A percentile compares a stretch with the other conserved stretches of the same genome.
These are phyloP conservation scores for Mortierella sp. DNA, from an alignment of 371 early-diverging fungal species.

Conservation along the genomic window DNA sequence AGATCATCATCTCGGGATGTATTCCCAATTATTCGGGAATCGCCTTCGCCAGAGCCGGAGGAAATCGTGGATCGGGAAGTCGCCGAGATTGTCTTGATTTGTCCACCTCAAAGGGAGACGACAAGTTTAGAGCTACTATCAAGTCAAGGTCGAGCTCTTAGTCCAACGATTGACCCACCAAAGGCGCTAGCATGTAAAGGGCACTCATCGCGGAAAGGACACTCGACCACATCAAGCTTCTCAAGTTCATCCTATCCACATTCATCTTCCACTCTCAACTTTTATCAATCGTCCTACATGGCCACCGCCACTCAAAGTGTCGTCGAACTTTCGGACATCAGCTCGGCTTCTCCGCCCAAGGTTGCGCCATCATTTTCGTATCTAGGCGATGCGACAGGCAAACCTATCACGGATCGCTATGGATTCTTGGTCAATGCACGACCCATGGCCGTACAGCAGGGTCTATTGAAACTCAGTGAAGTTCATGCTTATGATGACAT, in stretches of 20 bases:
- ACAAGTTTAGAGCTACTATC: conserved; percentile 19
- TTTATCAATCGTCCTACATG: conserved; percentile 14
- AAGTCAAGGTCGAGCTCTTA: conserved; percentile 25
- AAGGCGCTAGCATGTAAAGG: conserved; percentile 31
- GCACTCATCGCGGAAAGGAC: background rate
- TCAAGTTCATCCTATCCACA: conserved; percentile 32
- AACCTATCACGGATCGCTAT: conserved; percentile 50
- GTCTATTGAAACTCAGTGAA: conserved; percentile 42
- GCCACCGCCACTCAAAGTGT: conserved; percentile 21
- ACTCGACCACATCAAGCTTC: conserved; percentile 12
- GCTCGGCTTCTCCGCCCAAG: conserved; percentile 26
- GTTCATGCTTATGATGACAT: conserved; percentile 30
- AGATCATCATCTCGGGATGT: conserved; percentile 8
- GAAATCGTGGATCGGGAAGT: conserved; percentile 8
- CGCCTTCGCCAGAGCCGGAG: conserved; percentile 23
- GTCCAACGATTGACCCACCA: conserved; percentile 25
- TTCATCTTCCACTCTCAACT: conserved; percentile 17
- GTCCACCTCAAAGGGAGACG: background rate
- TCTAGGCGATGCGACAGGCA: conserved; percentile 15
- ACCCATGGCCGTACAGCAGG: conserved; percentile 51
- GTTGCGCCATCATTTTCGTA: conserved; percentile 30
- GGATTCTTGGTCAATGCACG: conserved; percentile 47
- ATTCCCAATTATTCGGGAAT: conserved; percentile 41
- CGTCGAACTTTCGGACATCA: conserved; percentile 48
- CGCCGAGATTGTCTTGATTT: conserved; percentile 8